Evolutionary conservation across 2,329 filamentous ascomycete genomes (phyloP), one percentile per base, ranked within the genome.

Genomic region (Cytospora piceae): DNA sequence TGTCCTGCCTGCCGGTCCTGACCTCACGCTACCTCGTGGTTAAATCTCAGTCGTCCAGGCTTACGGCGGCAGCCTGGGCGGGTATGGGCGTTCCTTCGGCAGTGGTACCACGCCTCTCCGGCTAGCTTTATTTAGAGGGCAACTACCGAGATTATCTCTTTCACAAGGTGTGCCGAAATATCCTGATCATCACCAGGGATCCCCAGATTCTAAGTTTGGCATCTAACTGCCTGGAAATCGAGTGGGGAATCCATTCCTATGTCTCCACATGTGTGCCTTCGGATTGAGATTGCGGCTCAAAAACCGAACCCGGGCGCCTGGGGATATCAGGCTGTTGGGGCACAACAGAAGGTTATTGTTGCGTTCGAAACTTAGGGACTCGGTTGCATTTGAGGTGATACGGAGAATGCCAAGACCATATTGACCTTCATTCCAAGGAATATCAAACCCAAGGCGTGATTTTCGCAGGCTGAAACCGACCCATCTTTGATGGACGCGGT

Each of bases 141-240:
- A 9, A 49, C 46, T 49, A 49, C 46, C 46, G 46, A 24, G 46
- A 49, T 24, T 6, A 24, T 49, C 46, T 24, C 11, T 49, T 24
- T 24, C 9, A 22, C 20, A 24, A 49, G 22, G 46, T n/a, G 11
- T 49, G 46, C 46, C 46, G 46, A 24, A 49, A 49, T 14, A 15
- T 46, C 42, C 57, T 22, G 37, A 60, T 56, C 51, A 22, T 31
- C 56, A 51, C 42, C 49, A 39, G 34, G 29, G n/a, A 24, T 54
- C 24, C 39, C 60, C 56, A 39, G 22, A 51, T 64, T 57, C 61
- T 67, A 67, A 61, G 55, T 67, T 67, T 67, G 62, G 65, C 61
- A 67, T 34, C 61, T 52, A 57, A 55, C 61, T 63, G 61, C 53
- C 53, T 57, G 34, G 39, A 55, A 49, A 29, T 42, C 53, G 39